phyloP scores from a whole-genome alignment of 2,329 filamentous ascomycete genomes.

The Tolypocladium capitatum region DNA sequence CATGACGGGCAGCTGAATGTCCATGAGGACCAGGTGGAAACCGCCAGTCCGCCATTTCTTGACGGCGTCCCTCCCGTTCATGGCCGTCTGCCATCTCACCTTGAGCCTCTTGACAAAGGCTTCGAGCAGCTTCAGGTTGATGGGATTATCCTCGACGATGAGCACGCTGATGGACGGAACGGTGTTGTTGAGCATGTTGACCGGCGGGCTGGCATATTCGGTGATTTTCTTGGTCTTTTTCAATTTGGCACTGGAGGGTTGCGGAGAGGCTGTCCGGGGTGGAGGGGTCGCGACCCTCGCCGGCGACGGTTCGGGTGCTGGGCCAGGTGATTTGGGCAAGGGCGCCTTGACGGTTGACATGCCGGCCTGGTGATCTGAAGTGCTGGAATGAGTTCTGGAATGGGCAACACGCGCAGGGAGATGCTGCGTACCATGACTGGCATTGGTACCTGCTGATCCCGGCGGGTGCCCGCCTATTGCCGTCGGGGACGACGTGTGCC shows the following conservation, averaged over 20 bases:
- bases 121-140: slow-evolving; percentile 86
- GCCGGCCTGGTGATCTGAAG: slow-evolving; percentile 35
- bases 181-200: slow-evolving; percentile 61
- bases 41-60: slow-evolving; percentile 86
- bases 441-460: slow-evolving; percentile 15
- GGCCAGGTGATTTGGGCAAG: slow-evolving; percentile 37
- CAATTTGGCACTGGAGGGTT: slow-evolving; percentile 26
- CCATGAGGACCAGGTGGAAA: slow-evolving; percentile 95
- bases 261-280: slow-evolving; percentile 34
- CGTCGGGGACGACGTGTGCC: slow-evolving; percentile 73
- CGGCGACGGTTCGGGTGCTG: slow-evolving; percentile 30
- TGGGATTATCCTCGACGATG: slow-evolving; percentile 97
- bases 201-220: slow-evolving; percentile 24
- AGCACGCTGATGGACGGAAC: slow-evolving; percentile 95
- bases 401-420: slow-evolving; percentile 27
- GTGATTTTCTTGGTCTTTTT: slow-evolving; percentile 42
- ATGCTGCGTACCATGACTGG: slow-evolving; percentile 21
- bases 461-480: slow-evolving; percentile 24
- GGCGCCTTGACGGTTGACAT: slow-evolving; percentile 36
- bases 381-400: slow-evolving; percentile 45
- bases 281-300: slow-evolving; percentile 40
- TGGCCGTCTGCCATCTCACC: slow-evolving; percentile 92
- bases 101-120: slow-evolving; percentile 93
- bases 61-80: slow-evolving; percentile 88
- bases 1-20: slow-evolving; percentile 96